Base-by-base conservation (phyloP, 306 rosid genomes). In the Carpinus viminea region DNA sequence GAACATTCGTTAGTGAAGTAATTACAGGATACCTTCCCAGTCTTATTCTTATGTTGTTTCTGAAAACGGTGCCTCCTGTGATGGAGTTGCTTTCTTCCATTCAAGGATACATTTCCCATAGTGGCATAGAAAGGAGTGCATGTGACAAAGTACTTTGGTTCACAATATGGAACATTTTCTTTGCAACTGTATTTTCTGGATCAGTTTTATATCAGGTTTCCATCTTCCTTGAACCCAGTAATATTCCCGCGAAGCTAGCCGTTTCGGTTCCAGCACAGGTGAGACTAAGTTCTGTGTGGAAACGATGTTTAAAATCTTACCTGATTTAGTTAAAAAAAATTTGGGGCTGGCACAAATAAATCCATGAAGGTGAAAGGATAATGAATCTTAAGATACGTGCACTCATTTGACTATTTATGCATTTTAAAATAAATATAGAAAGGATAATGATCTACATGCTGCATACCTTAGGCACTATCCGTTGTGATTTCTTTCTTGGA, bases 1-100 rank as follows among this genome's bases (percentile, higher is more conserved):
- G 99, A 83, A 78, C 88, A 59, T 36, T 89, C 46, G 82, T 95
- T 72, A 93, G 96, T 78, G 81, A 95, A 88, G 82, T 95, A 74
- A 26, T 95, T 68, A 95, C 99, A 0, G 99, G 99, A 74, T 95
- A 93, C 83, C 99, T 95, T 75, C 99, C 99, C 74, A 93, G 97
- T 52, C 94, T 95, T 61, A 90, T 95, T 82, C 99, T 95, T 85
- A 93, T 82, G 76, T 76, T 88, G 85, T 95, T 91, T 82, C 88
- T 95, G 89, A 89, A 84, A 84, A 24, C 31, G 73, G 97, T 95
- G 73, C 98, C 98, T 69, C 99, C 99, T 26, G 75, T 83, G 75
- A 95, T 95, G 99, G 77, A 77, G 84, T 90, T 88, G 83, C 91
- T 95, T 81, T 90, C 99, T 45, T 89, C 99, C 83, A 90, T 95